phyloP scores from a whole-genome alignment of 257 asterid species.

The Plantago ovata region DNA sequence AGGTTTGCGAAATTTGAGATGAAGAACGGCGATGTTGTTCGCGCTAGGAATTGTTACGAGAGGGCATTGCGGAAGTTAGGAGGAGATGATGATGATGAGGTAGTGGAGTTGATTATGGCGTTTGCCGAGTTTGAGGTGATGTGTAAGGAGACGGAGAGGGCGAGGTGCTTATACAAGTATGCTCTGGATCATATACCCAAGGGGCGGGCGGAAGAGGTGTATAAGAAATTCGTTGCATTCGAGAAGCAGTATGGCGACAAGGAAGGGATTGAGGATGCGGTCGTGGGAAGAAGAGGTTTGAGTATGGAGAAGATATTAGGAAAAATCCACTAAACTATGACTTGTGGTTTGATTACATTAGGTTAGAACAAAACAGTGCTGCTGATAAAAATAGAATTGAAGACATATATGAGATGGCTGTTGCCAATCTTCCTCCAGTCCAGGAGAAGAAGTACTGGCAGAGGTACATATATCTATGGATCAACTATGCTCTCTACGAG shows the following conservation, averaged over 20 bases:
- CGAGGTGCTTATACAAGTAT: conserved; percentile 72
- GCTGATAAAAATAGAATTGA: conserved; percentile 52
- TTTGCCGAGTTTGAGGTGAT: conserved; percentile 91
- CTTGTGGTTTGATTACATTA: conserved; percentile 83
- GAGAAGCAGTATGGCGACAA: conserved; percentile 91
- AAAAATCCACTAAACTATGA: conserved; percentile 84
- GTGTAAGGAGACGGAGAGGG: conserved; percentile 90
- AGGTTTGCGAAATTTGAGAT: conserved; percentile 83
- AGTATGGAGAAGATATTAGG: conserved; percentile 83
- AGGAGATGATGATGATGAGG: conserved; percentile 93
- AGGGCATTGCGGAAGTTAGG: conserved; percentile 78
- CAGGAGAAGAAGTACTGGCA: conserved; percentile 94
- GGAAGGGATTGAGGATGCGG: conserved; percentile 94
- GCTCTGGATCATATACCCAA: conserved; percentile 91
- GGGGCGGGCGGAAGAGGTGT: conserved; percentile 85
- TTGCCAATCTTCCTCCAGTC: conserved; percentile 91
- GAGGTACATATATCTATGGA: conserved; percentile 87
- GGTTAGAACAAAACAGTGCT: conserved; percentile 79
- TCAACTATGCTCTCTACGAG: conserved; percentile 80
- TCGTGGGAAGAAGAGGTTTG: conserved; percentile 85
- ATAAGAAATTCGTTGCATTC: conserved; percentile 81
- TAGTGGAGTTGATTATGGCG: conserved; percentile 78
- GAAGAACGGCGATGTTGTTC: conserved; percentile 73
- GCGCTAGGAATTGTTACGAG: conserved; percentile 68
- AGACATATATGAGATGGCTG: conserved; percentile 86